Evolutionary conservation across 805 yeast genomes (phyloP).

Genomic region (Nakazawaea wyomingensis): DNA sequence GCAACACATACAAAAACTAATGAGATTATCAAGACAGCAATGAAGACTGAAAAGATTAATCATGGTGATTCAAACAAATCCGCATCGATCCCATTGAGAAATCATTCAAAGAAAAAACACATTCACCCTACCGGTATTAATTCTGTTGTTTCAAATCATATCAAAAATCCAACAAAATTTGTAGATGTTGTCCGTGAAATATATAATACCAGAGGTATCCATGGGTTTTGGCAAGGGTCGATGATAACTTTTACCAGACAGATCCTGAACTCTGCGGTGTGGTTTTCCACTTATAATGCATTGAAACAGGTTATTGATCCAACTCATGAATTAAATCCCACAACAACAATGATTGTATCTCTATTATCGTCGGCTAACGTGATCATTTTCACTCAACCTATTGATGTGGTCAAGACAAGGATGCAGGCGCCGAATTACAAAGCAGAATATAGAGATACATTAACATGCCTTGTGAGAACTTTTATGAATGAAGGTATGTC

Average conservation of each 20-base stretch:
- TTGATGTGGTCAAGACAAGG: constrained; percentile 82
- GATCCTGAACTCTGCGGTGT: constrained; percentile 68
- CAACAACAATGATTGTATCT: constrained; percentile 40
- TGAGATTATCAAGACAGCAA: constrained; percentile 2
- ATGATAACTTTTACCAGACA: constrained; percentile 81
- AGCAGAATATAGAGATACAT: constrained; percentile 51
- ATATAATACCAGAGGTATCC: constrained; percentile 62
- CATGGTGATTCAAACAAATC: too few relatives aligned
- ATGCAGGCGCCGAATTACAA: constrained; percentile 75
- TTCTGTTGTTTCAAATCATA: too few relatives aligned
- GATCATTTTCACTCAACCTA: constrained; percentile 77
- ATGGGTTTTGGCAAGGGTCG: constrained; percentile 80
- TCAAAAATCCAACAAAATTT: constrained; percentile 49
- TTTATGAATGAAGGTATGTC: constrained; percentile 40
- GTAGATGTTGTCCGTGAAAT: constrained; percentile 57
- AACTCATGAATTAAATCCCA: constrained; percentile 34
- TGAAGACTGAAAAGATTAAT: constrained; percentile 8
- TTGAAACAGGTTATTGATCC: constrained; percentile 68
- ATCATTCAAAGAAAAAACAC: constrained; percentile 19
- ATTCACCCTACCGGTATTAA: constrained; percentile 22
- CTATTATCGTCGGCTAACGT: constrained; percentile 67
- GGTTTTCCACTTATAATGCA: constrained; percentile 79
- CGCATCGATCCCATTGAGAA: constrained; percentile 7
- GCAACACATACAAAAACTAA: neutral
- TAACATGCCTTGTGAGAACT: constrained; percentile 47